Percentiles rank a stretch among this genome's conserved stretches.
These are phyloP conservation scores for Fusarium camptoceras DNA, from an alignment of 2,329 filamentous ascomycete species.

Conservation along the genomic window DNA sequence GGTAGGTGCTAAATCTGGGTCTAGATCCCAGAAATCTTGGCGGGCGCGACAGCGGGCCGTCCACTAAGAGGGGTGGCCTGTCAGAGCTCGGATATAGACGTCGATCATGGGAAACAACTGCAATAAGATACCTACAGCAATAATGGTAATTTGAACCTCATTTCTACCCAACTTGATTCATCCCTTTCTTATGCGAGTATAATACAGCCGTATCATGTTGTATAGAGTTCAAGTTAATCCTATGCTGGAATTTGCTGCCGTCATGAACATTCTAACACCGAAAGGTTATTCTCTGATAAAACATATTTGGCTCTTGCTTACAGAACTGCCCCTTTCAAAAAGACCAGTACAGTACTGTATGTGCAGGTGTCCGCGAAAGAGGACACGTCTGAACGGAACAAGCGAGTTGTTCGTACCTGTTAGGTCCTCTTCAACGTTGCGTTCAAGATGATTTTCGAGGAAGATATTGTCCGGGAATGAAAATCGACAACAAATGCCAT, in stretches of 20 bases:
- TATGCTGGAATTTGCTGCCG: background rate
- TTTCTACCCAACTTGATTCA: background rate
- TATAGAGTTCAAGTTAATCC: background rate
- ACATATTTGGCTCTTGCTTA: background rate
- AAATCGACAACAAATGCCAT: constrained; percentile 8
- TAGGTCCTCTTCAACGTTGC: background rate
- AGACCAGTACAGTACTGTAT: background rate
- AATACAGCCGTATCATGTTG: background rate
- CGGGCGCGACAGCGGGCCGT: constrained; percentile 20
- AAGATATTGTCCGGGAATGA: constrained; percentile 18
- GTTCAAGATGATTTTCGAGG: background rate
- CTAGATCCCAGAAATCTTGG: constrained; percentile 26
- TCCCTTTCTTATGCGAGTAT: background rate
- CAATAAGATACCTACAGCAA: background rate
- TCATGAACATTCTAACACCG: background rate
- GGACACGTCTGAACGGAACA: background rate
- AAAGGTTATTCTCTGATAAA: background rate
- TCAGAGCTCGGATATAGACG: constrained; percentile 1
- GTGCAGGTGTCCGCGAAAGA: background rate
- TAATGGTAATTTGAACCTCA: background rate
- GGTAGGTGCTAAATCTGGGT: constrained; percentile 23
- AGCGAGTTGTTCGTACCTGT: background rate
- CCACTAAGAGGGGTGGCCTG: constrained; percentile 19
- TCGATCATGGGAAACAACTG: background rate
- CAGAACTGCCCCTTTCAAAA: background rate